Evolutionary conservation across 1,284 basidiomycete genomes (phyloP).

Genomic region (Pseudozyma hubeiensis): DNA sequence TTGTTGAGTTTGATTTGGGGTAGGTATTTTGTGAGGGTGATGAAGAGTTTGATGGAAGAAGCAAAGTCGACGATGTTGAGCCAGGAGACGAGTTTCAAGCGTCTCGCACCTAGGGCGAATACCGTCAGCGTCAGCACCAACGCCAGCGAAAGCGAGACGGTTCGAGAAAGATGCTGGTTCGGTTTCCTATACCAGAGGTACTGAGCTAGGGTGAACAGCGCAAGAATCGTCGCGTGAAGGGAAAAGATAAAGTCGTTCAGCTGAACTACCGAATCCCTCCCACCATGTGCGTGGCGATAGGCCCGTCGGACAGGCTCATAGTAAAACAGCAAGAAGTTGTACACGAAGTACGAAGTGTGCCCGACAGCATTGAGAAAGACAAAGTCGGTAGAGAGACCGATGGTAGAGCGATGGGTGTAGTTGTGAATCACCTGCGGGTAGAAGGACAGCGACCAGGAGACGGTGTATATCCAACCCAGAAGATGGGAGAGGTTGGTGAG

Average conservation of each 20-base stretch:
- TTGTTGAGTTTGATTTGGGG: slow-evolving; percentile 68
- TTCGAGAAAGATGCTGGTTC: slow-evolving; percentile 5
- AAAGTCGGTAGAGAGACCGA: slow-evolving; percentile 60
- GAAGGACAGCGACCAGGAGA: slow-evolving; percentile 63
- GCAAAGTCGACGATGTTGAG: slow-evolving; percentile 55
- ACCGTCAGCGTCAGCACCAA: slow-evolving; percentile 7
- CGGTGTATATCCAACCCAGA: slow-evolving; percentile 60
- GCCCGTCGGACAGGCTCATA: slow-evolving; percentile 40
- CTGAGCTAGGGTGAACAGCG: slow-evolving; percentile 22
- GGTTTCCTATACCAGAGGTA: slow-evolving; percentile 5
- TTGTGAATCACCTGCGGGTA: slow-evolving; percentile 62
- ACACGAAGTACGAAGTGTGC: slow-evolving; percentile 54
- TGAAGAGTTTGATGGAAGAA: slow-evolving; percentile 68
- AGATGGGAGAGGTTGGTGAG: slow-evolving; percentile 33
- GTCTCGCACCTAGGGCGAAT: slow-evolving; percentile 17
- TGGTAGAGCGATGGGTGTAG: slow-evolving; percentile 22
- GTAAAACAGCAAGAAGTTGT: slow-evolving; percentile 47
- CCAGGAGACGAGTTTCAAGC: slow-evolving; percentile 20
- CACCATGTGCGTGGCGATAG: slow-evolving; percentile 47
- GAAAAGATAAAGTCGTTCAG: slow-evolving; percentile 58
- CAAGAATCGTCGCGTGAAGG: slow-evolving; percentile 45
- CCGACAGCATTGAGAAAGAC: slow-evolving; percentile 56
- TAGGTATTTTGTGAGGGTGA: slow-evolving; percentile 68
- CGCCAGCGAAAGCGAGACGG: slow-evolving; percentile 17
- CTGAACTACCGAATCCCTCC: slow-evolving; percentile 48